phyloP scores from a whole-genome alignment of 2,329 filamentous ascomycete genomes.

The Metarhizium robertsii region DNA sequence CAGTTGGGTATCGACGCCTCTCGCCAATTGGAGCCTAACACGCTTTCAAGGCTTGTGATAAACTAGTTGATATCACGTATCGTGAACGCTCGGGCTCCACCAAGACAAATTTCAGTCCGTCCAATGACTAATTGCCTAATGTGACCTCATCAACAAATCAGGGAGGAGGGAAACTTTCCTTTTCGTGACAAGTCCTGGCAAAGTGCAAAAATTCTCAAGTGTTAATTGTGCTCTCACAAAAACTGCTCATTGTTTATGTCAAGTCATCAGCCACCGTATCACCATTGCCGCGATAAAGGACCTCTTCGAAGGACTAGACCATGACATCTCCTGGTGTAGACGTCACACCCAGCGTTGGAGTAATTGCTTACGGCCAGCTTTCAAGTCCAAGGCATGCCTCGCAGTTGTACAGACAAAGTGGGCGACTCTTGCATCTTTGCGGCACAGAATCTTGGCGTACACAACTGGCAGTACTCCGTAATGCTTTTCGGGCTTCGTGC shows the following conservation, averaged over 20 bases:
- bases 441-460: too few species aligned
- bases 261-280: not conserved
- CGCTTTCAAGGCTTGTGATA: constrained; percentile 8
- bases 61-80: not conserved
- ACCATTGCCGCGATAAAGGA: not conserved
- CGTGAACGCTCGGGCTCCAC: not conserved
- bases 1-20: constrained; percentile 30
- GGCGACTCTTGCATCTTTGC: too few species aligned
- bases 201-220: not conserved
- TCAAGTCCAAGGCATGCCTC: not conserved
- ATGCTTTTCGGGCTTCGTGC: too few species aligned
- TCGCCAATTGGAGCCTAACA: constrained; percentile 27
- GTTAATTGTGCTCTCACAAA: not conserved
- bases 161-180: not conserved
- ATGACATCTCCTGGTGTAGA: not conserved
- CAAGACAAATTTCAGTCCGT: not conserved
- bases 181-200: not conserved
- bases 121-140: not conserved
- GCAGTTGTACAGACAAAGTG: not conserved
- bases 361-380: not conserved
- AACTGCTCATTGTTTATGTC: not conserved
- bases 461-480: too few species aligned
- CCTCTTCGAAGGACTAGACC: not conserved
- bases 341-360: not conserved
- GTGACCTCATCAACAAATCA: not conserved